Percentiles rank a stretch among this genome's conserved stretches.
Evolutionary conservation across 163 green algal genomes (phyloP).

Genomic region (Scenedesmus sp.): DNA sequence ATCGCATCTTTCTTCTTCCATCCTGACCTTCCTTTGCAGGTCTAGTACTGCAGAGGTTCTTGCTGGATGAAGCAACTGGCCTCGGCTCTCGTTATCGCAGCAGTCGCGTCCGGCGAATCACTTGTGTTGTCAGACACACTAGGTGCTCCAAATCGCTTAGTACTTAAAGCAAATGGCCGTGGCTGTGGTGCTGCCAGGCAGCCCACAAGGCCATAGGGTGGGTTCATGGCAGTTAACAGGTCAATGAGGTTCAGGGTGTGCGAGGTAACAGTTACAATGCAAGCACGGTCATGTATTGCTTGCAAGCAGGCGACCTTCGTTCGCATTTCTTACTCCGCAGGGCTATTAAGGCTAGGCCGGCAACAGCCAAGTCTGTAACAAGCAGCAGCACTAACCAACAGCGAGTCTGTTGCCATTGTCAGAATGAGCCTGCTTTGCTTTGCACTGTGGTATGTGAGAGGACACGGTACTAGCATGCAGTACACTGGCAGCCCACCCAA

Average conservation of each 20-base stretch:
- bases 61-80: not conserved
- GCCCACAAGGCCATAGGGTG: not conserved
- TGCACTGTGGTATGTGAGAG: no score
- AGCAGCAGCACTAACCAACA: no score
- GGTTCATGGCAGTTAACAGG: not conserved
- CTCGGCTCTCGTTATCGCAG: not conserved
- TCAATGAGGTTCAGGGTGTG: not conserved
- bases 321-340: no score
- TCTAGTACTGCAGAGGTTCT: not conserved
- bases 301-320: not conserved
- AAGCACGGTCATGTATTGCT: not conserved
- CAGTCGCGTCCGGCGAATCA: not conserved
- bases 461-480: no score
- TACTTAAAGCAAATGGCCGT: not conserved
- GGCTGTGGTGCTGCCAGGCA: not conserved
- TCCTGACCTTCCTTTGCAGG: not conserved
- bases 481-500: no score
- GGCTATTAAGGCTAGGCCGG: no score
- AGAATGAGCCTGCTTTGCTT: no score
- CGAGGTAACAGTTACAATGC: not conserved
- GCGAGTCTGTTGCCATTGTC: no score
- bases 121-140: not conserved
- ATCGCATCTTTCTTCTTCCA: slow-evolving; percentile 13
- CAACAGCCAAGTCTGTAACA: no score
- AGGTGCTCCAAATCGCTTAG: no score